These are phyloP conservation scores for Eudorina sp. DNA, from an alignment of 139 green algal species.

Conservation along the genomic window DNA sequence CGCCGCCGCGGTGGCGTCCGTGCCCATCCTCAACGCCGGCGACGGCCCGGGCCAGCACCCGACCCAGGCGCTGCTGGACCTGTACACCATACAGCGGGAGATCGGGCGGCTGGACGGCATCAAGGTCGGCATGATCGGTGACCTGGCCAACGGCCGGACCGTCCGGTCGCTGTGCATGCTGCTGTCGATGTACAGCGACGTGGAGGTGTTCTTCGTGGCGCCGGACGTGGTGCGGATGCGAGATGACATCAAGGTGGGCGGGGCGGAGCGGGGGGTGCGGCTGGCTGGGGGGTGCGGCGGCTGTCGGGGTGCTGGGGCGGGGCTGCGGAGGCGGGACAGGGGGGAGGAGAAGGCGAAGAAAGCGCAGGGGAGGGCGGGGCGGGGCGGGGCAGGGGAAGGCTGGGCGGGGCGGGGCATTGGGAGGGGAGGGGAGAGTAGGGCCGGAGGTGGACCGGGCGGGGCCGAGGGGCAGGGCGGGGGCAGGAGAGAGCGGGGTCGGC, in stretches of 20 bases:
- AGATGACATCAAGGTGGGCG: slow-evolving; percentile 93
- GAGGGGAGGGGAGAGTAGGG: too few relatives aligned
- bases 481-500: too few relatives aligned
- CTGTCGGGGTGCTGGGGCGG: too few relatives aligned
- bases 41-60: slow-evolving; percentile 99
- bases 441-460: too few relatives aligned
- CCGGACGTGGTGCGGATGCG: slow-evolving; percentile 94
- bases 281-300: too few relatives aligned
- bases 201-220: slow-evolving; percentile 96
- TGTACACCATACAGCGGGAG: slow-evolving; percentile 98
- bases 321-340: too few relatives aligned
- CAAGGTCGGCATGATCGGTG: slow-evolving; percentile 95
- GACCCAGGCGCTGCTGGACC: slow-evolving; percentile 96
- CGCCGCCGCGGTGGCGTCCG: slow-evolving; percentile 83
- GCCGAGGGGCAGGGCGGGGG: too few relatives aligned
- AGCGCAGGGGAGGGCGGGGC: too few relatives aligned
- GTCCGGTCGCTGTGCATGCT: slow-evolving; percentile 84
- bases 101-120: slow-evolving; percentile 91
- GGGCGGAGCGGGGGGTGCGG: too few relatives aligned
- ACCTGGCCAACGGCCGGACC: slow-evolving; percentile 97
- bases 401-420: too few relatives aligned
- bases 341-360: too few relatives aligned
- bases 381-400: too few relatives aligned
- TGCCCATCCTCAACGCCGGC: slow-evolving; percentile 97
- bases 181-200: slow-evolving; percentile 89